Percentiles rank a stretch among this genome's conserved stretches.
These are phyloP conservation scores for Amaranthus palmeri DNA, from an alignment of 148 eudicot genomes.

Conservation along the genomic window DNA sequence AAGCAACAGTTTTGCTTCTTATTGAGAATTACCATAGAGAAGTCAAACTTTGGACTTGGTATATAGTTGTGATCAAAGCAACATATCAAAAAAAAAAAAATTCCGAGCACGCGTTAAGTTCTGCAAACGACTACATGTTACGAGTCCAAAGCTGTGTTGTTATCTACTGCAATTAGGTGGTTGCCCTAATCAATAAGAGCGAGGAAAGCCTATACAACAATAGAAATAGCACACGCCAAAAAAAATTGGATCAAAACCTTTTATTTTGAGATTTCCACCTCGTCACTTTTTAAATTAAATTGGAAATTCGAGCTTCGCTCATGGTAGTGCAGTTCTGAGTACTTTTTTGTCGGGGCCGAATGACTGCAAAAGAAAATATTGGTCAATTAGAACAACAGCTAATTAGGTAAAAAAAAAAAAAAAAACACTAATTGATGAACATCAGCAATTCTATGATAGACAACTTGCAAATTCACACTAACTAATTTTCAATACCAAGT, in stretches of 20 bases:
- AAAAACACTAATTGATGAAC: neutral
- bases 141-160: neutral
- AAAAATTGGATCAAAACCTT: conserved; percentile 16
- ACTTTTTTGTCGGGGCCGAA: conserved; percentile 93
- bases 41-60: neutral
- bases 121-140: neutral
- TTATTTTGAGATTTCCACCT: conserved; percentile 12
- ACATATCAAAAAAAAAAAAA: neutral
- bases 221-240: conserved; percentile 16
- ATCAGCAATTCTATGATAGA: neutral
- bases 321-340: conserved; percentile 64
- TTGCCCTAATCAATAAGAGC: conserved; percentile 9
- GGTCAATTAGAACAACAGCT: too few relatives aligned
- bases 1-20: neutral
- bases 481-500: too few relatives aligned
- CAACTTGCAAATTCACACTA: neutral
- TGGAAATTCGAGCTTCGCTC: conserved; percentile 18
- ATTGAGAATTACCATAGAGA: neutral
- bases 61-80: conserved; percentile 6
- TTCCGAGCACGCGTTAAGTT: neutral
- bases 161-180: conserved; percentile 13
- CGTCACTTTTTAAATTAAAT: neutral
- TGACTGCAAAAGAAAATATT: conserved; percentile 40
- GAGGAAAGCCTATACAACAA: conserved; percentile 26
- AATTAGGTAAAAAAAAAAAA: neutral